Evolutionary conservation across 1,139 yeast genomes (phyloP), one percentile per base, ranked within the genome.

Genomic region (Geotrichum histeridarum): DNA sequence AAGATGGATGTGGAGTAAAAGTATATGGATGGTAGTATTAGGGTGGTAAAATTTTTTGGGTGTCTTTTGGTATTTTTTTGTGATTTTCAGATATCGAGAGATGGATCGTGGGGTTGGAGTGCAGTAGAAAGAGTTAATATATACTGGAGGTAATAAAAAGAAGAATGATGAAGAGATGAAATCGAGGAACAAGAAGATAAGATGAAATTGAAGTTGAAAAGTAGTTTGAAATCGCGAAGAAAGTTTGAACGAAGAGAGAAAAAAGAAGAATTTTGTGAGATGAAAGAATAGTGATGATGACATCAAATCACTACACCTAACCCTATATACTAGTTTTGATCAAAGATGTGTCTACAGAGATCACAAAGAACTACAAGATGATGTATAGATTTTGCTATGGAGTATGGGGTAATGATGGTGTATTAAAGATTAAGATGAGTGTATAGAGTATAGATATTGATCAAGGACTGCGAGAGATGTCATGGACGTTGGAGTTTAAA

Each of bases 1-100:
- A 44, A 42, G 44, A 49, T 22, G 47, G 42, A 41, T 43, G 36
- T 39, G 56, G 53, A 53, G 35, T 50, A 50, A 44, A 17, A n/a
- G 8, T 36, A 36, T 14, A n/a, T 7, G 30, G 22, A 9, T 5
- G 39, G n/a, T n/a, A 8, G 18, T 48, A 15, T 8, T 37, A 9
- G 22, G 44, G 33, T 36, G 6, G 35, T 32, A 36, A 17, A 35
- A 18, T 18, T 9, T 14, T 45, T 30, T 39, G 33, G 38, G 15
- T n/a, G 17, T 12, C 39, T 39, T 38, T 42, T 18, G 35, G 35
- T 15, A 18, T 42, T 42, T 17, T 22, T 27, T 27, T 8, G 36
- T 30, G 46, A 11, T 27, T 27, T n/a, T 11, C 4, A 6, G 33
- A 42, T 8, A 27, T 17, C 4, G 15, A n/a, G 18, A 38, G 42